phyloP scores from a whole-genome alignment of 2,329 filamentous ascomycete species.

The Fusarium sp. region DNA sequence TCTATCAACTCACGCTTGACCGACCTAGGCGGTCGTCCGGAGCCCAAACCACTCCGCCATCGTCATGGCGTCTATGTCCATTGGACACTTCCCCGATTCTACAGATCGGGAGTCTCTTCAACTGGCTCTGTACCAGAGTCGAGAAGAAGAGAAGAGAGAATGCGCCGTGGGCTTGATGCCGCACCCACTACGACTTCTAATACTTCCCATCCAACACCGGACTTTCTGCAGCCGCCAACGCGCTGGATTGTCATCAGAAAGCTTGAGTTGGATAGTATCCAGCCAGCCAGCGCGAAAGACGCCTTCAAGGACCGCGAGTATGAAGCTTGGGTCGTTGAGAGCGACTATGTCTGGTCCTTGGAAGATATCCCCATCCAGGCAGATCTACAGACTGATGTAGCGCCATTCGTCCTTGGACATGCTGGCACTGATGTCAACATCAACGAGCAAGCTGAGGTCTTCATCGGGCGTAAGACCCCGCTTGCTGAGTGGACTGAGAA shows the following conservation, averaged over 20 bases:
- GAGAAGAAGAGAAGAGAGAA: not conserved
- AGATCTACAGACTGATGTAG: slow-evolving; percentile 57
- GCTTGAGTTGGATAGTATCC: slow-evolving; percentile 39
- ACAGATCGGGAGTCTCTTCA: slow-evolving; percentile 48
- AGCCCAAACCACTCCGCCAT: slow-evolving; percentile 18
- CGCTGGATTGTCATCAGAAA: slow-evolving; percentile 56
- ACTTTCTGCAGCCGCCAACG: slow-evolving; percentile 47
- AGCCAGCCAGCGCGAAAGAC: not conserved
- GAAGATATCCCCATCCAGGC: slow-evolving; percentile 47
- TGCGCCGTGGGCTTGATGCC: slow-evolving; percentile 5
- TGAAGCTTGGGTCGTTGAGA: slow-evolving; percentile 56
- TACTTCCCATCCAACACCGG: slow-evolving; percentile 8
- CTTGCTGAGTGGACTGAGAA: slow-evolving; percentile 20
- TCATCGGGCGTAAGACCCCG: slow-evolving; percentile 54
- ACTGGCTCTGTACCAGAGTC: slow-evolving; percentile 5
- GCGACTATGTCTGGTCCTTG: slow-evolving; percentile 51
- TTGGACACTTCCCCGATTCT: slow-evolving; percentile 56
- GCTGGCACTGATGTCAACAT: slow-evolving; percentile 37
- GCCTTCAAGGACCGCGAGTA: slow-evolving; percentile 12
- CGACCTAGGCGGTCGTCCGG: slow-evolving; percentile 49
- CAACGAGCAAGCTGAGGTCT: slow-evolving; percentile 57
- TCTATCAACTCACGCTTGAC: slow-evolving; percentile 52
- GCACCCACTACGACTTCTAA: not conserved
- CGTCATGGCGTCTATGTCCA: slow-evolving; percentile 58
- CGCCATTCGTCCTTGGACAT: slow-evolving; percentile 53